A percentile compares a stretch with the other conserved stretches of the same genome.
Conservation (phyloP, 768 basidiomycete genomes). For the Kwoniella sp. region DNA sequence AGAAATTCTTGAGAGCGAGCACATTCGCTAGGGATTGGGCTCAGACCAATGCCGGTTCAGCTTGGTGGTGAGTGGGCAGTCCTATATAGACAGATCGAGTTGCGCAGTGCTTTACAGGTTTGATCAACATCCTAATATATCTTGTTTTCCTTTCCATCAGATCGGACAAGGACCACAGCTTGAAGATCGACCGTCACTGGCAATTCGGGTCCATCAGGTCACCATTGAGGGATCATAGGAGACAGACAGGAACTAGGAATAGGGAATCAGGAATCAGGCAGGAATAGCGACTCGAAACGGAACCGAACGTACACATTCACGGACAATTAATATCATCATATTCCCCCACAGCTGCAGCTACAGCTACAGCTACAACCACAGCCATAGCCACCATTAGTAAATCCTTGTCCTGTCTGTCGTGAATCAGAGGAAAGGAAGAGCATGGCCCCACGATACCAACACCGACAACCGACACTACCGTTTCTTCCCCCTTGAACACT, state of each 20-base stretch:
- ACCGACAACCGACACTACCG: neutral
- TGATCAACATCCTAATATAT: too few species aligned
- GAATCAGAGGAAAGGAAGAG: neutral
- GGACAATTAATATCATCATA: slow-evolving; percentile 3
- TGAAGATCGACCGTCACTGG: neutral
- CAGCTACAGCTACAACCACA: too few species aligned
- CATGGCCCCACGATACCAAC: neutral
- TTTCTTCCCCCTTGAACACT: neutral
- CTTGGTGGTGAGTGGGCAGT: slow-evolving; percentile 25
- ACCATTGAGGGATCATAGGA: neutral
- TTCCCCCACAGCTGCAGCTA: neutral
- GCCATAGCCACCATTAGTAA: neutral
- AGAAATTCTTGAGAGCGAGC: slow-evolving; percentile 89
- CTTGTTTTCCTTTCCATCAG: too few species aligned
- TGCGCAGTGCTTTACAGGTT: neutral
- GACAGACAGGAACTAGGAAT: neutral
- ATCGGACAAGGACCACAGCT: neutral
- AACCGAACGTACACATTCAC: neutral
- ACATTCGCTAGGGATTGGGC: slow-evolving; percentile 61
- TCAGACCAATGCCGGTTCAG: slow-evolving; percentile 36
- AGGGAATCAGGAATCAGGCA: neutral
- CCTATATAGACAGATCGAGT: too few species aligned
- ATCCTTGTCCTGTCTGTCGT: neutral
- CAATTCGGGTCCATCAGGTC: neutral
- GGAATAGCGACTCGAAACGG: slow-evolving; percentile 1